Evolutionary conservation across 768 basidiomycete species (phyloP).

Genomic region (Infundibulicybe gibba): DNA sequence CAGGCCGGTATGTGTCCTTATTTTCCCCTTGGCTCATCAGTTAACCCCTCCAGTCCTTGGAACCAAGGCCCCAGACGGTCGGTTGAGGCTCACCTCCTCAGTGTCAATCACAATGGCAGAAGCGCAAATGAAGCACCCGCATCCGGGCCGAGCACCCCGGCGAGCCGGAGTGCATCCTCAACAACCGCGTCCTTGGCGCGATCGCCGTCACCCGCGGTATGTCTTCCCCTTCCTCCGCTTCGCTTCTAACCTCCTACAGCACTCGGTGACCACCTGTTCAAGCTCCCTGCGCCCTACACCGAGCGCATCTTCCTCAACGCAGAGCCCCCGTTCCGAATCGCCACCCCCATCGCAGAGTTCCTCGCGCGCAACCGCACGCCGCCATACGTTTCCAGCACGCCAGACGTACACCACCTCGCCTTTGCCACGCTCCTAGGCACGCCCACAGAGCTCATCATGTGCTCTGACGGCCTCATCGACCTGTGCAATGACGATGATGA

Average conservation of each 20-base stretch:
- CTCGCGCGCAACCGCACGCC: slow-evolving; percentile 44
- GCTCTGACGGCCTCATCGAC: slow-evolving; percentile 50
- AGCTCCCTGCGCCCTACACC: slow-evolving; percentile 46
- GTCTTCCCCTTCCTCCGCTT: slow-evolving; percentile 7
- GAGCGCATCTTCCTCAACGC: slow-evolving; percentile 41
- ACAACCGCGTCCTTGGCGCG: slow-evolving; percentile 47
- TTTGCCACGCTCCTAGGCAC: slow-evolving; percentile 22
- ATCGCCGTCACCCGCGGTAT: slow-evolving; percentile 55
- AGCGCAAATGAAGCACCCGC: slow-evolving; percentile 35
- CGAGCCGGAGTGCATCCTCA: slow-evolving; percentile 37
- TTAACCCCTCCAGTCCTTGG: slow-evolving; percentile 34
- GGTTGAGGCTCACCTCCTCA: slow-evolving; percentile 39
- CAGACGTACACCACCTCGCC: slow-evolving; percentile 34
- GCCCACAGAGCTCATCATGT: slow-evolving; percentile 39
- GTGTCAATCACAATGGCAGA: slow-evolving; percentile 47
- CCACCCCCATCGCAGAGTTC: slow-evolving; percentile 34
- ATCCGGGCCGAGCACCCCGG: slow-evolving; percentile 44
- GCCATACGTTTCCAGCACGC: slow-evolving; percentile 45
- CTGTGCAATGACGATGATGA: slow-evolving; percentile 23
- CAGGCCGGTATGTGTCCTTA: slow-evolving; percentile 37
- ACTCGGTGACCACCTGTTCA: slow-evolving; percentile 52
- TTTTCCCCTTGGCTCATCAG: neutral
- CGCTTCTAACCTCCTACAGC: slow-evolving; percentile 25
- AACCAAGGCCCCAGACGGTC: slow-evolving; percentile 20
- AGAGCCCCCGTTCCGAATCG: slow-evolving; percentile 29